Percentiles rank a stretch among this genome's conserved stretches.
These are phyloP conservation scores for Lachnellula subtilissima DNA, from an alignment of 2,329 filamentous ascomycete species.

Conservation along the genomic window DNA sequence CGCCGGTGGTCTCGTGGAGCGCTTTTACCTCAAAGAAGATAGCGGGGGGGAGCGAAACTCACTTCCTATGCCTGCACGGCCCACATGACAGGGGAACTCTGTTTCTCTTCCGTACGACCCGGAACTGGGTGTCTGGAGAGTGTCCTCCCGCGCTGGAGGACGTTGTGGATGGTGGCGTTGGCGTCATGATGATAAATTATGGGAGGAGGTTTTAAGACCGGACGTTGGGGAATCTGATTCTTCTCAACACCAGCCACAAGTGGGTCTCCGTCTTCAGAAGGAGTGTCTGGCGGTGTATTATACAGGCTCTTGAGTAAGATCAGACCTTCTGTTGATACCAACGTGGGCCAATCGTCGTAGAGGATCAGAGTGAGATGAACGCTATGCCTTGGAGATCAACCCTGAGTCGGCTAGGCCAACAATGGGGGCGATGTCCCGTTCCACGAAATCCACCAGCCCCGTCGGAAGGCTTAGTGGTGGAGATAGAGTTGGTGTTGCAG, in stretches of 20 bases:
- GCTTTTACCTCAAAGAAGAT: not conserved
- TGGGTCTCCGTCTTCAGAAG: constrained; percentile 12
- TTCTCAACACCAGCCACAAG: constrained; percentile 13
- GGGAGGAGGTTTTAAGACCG: constrained; percentile 1
- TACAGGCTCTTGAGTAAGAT: not conserved
- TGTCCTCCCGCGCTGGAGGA: constrained; percentile 69
- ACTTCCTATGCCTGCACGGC: constrained; percentile 90
- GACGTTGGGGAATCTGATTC: constrained; percentile 1
- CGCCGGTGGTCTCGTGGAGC: not conserved
- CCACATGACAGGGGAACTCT: constrained; percentile 87
- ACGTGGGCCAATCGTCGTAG: constrained; percentile 15
- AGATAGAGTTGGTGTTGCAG: constrained; percentile 24
- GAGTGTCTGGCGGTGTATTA: constrained; percentile 5
- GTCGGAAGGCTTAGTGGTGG: constrained; percentile 19
- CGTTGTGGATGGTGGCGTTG: constrained; percentile 71
- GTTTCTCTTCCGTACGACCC: constrained; percentile 87
- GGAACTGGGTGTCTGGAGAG: constrained; percentile 81
- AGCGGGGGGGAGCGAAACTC: constrained; percentile 32
- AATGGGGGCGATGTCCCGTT: constrained; percentile 15
- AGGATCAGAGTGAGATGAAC: constrained; percentile 5
- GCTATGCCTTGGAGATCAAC: constrained; percentile 7
- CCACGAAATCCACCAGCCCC: constrained; percentile 6
- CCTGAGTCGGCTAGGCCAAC: constrained; percentile 14
- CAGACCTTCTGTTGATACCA: constrained; percentile 10
- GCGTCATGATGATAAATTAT: constrained; percentile 52